These are phyloP conservation scores for Mitragyna speciosa DNA, from an alignment of 257 asterid species.

Conservation along the genomic window DNA sequence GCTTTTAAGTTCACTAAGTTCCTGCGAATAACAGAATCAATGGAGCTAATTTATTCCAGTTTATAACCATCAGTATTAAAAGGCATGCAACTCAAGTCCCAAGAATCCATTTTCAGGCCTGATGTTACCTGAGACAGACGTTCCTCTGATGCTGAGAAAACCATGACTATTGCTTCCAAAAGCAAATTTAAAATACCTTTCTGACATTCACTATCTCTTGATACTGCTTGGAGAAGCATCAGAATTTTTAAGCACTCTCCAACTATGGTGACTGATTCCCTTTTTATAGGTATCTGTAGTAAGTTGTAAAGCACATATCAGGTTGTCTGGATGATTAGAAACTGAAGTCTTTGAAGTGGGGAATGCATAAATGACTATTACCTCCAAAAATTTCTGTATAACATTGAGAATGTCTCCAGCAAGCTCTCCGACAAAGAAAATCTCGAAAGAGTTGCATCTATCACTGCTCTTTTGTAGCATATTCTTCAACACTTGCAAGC, in stretches of 20 bases:
- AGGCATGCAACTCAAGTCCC: constrained; percentile 17
- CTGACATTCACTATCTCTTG: constrained; percentile 59
- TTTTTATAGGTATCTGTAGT: constrained; percentile 55
- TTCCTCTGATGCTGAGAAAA: constrained; percentile 55
- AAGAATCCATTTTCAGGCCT: constrained; percentile 1
- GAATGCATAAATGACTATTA: constrained; percentile 23
- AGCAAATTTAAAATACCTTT: constrained; percentile 67
- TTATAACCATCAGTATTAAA: background rate
- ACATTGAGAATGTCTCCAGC: constrained; percentile 53
- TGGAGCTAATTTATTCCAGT: constrained; percentile 19
- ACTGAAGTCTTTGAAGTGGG: background rate
- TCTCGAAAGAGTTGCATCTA: constrained; percentile 44
- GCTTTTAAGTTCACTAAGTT: constrained; percentile 56
- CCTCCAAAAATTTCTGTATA: constrained; percentile 54
- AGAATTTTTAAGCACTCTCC: constrained; percentile 87
- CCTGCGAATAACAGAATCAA: constrained; percentile 48
- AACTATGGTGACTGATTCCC: constrained; percentile 68
- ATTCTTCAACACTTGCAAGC: constrained; percentile 78
- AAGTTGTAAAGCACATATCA: constrained; percentile 28
- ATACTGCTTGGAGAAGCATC: constrained; percentile 69
- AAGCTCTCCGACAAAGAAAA: constrained; percentile 85
- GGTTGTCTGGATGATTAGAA: constrained; percentile 24
- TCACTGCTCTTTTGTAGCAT: constrained; percentile 62
- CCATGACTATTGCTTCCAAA: constrained; percentile 73
- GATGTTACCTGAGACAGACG: constrained; percentile 61